These are phyloP conservation scores for Neopestalotiopsis rosae DNA, from an alignment of 2,329 filamentous ascomycete species.

Conservation along the genomic window DNA sequence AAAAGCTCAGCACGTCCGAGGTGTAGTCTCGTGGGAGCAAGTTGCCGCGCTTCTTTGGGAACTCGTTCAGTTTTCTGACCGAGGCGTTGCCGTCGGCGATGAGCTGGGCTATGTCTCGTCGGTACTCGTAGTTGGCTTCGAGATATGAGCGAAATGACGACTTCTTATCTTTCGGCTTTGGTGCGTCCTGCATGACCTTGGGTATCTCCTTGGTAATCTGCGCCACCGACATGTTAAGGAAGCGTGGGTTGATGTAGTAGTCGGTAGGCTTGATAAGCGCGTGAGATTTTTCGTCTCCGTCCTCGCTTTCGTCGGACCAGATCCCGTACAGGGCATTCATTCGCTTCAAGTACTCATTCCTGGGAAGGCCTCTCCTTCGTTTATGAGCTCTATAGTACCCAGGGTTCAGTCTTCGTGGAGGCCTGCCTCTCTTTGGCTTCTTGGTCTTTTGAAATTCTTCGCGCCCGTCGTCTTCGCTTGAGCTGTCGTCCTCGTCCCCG, in stretches of 20 bases:
- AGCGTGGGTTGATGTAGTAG: neutral
- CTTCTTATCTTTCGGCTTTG: neutral
- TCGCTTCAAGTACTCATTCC: neutral
- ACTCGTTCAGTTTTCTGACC: neutral
- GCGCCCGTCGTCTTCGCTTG: no score
- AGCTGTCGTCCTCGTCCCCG: no score
- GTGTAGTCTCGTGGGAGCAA: neutral
- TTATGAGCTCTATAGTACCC: no score
- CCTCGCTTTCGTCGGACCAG: neutral
- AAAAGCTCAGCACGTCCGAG: neutral
- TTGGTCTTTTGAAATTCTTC: no score
- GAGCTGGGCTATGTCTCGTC: neutral
- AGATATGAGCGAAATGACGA: conserved; percentile 2
- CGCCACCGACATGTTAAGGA: neutral
- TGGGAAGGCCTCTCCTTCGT: no score
- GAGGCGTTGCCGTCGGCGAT: neutral
- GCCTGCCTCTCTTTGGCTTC: no score
- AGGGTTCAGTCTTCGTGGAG: no score
- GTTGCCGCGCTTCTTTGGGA: neutral
- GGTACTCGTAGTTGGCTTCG: neutral
- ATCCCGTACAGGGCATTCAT: neutral
- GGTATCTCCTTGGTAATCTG: neutral
- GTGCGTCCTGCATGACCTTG: neutral
- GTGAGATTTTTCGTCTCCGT: neutral
- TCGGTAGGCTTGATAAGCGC: neutral